Percentiles rank a stretch among this genome's conserved stretches.
phyloP scores from a whole-genome alignment of 345 rosid species.

The Gossypioides kirkii region DNA sequence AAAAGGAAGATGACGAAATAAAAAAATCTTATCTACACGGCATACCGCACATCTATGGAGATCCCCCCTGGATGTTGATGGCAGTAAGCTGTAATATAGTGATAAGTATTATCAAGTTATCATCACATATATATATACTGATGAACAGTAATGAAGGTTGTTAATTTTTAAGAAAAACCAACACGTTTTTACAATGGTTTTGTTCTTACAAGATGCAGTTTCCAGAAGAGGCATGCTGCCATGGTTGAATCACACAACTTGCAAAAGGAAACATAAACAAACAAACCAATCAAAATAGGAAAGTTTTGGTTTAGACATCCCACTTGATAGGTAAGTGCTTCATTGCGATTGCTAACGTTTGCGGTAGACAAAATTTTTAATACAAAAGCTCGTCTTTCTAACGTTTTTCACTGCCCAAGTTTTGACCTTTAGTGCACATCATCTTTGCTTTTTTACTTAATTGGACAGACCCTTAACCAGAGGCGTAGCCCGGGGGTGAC shows the following conservation, averaged over 20 bases:
- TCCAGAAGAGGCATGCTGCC: no score
- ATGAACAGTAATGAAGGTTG: no score
- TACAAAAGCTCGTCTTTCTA: no score
- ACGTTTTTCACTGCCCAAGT: no score
- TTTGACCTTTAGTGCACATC: no score
- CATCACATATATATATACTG: not conserved
- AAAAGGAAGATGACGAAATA: not conserved
- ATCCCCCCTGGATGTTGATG: not conserved
- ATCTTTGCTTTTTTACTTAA: no score
- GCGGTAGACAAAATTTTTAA: no score
- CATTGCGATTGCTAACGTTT: no score
- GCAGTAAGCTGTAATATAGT: not conserved
- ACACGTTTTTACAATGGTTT: no score
- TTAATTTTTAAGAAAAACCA: not conserved
- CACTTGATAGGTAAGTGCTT: not conserved
- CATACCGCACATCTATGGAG: constrained; percentile 3
- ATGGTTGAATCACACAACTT: not conserved
- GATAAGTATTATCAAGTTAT: constrained; percentile 13
- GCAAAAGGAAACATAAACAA: not conserved
- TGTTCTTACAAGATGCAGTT: no score
- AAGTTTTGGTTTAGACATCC: not conserved
- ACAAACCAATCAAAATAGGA: not conserved
- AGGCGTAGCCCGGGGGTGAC: no score
- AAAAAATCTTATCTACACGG: constrained; percentile 23
- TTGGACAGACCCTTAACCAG: no score